phyloP scores from a whole-genome alignment of 345 rosid species.

The Geranium rotundifolium region DNA sequence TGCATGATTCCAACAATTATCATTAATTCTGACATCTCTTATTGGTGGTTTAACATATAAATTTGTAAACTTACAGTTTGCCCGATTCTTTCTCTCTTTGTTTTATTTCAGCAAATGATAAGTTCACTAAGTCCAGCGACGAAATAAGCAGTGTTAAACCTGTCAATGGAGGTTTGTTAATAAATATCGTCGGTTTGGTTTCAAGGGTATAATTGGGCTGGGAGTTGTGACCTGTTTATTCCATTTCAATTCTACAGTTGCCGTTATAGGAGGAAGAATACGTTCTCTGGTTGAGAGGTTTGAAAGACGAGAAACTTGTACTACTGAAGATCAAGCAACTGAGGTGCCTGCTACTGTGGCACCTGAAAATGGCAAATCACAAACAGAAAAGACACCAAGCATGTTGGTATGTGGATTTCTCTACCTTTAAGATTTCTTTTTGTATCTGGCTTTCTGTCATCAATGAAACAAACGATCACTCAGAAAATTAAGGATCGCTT shows the following conservation, averaged over 20 bases:
- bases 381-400: background rate
- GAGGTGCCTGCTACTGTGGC: constrained; percentile 1
- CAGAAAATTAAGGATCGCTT: background rate
- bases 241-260: constrained; percentile 46
- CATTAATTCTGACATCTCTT: background rate
- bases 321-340: constrained; percentile 7
- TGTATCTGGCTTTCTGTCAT: background rate
- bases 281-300: constrained; percentile 87
- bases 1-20: background rate
- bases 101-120: constrained; percentile 33
- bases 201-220: background rate
- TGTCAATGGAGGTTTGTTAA: constrained; percentile 83
- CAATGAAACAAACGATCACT: background rate
- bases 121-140: constrained; percentile 23
- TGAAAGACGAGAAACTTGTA: constrained; percentile 22
- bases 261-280: constrained; percentile 78
- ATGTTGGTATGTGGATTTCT: background rate
- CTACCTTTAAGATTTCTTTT: background rate
- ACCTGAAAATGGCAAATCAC: constrained; percentile 5
- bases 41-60: background rate
- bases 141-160: constrained; percentile 42
- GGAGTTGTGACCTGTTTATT: background rate
- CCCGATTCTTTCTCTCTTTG: no score
- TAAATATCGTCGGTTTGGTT: background rate
- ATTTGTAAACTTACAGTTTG: background rate